Base-by-base conservation (phyloP, 169 alveolate species). In the Eimeria necatrix region DNA sequence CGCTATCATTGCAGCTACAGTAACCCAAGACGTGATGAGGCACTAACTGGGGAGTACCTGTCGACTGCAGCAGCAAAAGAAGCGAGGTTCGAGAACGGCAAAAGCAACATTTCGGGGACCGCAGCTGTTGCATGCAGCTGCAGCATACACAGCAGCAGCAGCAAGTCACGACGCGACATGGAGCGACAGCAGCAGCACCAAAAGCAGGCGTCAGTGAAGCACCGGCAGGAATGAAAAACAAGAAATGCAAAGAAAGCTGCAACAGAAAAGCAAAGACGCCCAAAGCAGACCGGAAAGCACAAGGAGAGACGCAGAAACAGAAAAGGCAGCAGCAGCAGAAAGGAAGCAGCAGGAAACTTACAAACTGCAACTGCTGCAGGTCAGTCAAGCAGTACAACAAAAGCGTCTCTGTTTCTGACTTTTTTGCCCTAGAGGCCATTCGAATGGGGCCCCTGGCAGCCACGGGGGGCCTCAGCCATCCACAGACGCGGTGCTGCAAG, bases 401-500 rank as follows among this genome's bases (percentile, higher is more conserved):
- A 26, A 71, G 20, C 83, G 24, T 8, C 7, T 71, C 83, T 22
- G 24, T 22, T 5, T 71, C 83, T 22, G 16, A 5, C 18, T 32
- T 32, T 71, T 14, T 22, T 71, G 24, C 46, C 14, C 78, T 16
- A 10, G 2, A 7, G 22, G 68, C 68, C 12, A 22, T n/a, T 68
- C 20, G 78, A 22, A 68, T 10, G 78, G 20, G 46, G 78, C 78
- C 22, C 46, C 78, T 10, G 22, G 24, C 51, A n/a, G 83, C 83
- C 24, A 71, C 83, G 46, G 83, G 83, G 24, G 83, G 83, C 10
- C 83, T 6, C 51, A 71, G 20, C 83, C 83, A 71, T 1, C 51
- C 51, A 5, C 48, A 71, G 7, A 88, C 94, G 20, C 94, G 94
- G 70, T 88, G 70, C 74, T 88, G 85, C 7, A 71, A 32, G 48